These are phyloP conservation scores for Coniferiporia sulphurascens DNA, from an alignment of 1,284 basidiomycete genomes.

Conservation along the genomic window DNA sequence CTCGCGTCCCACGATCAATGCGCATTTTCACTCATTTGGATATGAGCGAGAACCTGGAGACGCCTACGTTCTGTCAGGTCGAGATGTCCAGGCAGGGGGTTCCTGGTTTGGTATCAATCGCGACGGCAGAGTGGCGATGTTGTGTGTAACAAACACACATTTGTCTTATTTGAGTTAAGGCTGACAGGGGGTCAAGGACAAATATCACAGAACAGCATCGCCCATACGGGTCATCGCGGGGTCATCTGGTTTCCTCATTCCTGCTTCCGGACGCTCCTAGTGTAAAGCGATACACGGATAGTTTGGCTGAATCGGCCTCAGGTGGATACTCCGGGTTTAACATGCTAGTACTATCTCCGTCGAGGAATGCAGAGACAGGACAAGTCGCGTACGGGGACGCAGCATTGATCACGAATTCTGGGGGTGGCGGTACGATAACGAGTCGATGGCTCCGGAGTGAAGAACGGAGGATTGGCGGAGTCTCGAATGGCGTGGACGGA, in stretches of 20 bases:
- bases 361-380: slow-evolving; percentile 11
- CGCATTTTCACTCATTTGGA: slow-evolving; percentile 45
- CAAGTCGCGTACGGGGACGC: slow-evolving; percentile 42
- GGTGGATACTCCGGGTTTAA: slow-evolving; percentile 72
- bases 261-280: slow-evolving; percentile 46
- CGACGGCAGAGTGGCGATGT: slow-evolving; percentile 57
- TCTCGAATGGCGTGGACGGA: slow-evolving; percentile 72
- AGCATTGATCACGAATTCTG: slow-evolving; percentile 60
- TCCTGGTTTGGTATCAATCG: slow-evolving; percentile 73
- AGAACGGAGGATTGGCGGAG: slow-evolving; percentile 48
- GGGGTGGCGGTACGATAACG: slow-evolving; percentile 55
- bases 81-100: slow-evolving; percentile 66
- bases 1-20: slow-evolving; percentile 57
- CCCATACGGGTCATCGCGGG: slow-evolving; percentile 54
- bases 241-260: slow-evolving; percentile 60
- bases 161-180: background rate
- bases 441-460: slow-evolving; percentile 43
- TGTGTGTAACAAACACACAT: slow-evolving; percentile 43
- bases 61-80: slow-evolving; percentile 57
- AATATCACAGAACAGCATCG: slow-evolving; percentile 67
- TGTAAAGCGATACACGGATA: slow-evolving; percentile 35
- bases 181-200: slow-evolving; percentile 41
- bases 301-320: slow-evolving; percentile 36
- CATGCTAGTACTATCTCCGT: slow-evolving; percentile 52
- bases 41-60: slow-evolving; percentile 19